phyloP scores from a whole-genome alignment of 352 stramenopile species.

The Globisporangium okanoganense region DNA sequence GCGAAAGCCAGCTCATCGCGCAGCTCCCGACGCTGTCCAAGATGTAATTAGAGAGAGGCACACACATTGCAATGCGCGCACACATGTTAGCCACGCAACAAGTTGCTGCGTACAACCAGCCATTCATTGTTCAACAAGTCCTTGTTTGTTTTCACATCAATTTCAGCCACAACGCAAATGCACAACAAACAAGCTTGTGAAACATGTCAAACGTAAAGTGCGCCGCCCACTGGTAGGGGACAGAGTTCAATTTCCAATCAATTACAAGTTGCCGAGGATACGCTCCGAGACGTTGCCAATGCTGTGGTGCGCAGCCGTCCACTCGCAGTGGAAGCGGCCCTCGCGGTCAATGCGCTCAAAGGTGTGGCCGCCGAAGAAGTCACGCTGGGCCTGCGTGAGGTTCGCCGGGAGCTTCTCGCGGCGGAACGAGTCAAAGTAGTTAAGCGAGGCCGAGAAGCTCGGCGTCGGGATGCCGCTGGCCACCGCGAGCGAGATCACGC shows the following conservation, averaged over 20 bases:
- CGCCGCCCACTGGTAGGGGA: neutral
- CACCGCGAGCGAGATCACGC: constrained; percentile 95
- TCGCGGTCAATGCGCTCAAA: constrained; percentile 95
- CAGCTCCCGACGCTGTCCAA: constrained; percentile 66
- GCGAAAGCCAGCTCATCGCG: constrained; percentile 59
- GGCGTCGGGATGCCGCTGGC: constrained; percentile 91
- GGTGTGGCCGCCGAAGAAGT: constrained; percentile 99
- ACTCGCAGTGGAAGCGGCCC: constrained; percentile 96
- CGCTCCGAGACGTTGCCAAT: constrained; percentile 94
- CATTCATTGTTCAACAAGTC: neutral
- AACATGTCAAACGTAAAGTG: neutral
- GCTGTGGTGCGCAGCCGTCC: constrained; percentile 96
- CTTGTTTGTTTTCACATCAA: constrained; percentile 28
- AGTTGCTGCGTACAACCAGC: neutral
- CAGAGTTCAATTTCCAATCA: neutral
- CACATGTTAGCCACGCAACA: neutral
- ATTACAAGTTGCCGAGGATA: constrained; percentile 91
- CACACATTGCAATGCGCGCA: constrained; percentile 20
- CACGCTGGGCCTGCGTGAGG: constrained; percentile 98
- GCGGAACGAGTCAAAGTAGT: constrained; percentile 99
- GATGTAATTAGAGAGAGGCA: constrained; percentile 39
- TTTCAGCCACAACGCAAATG: constrained; percentile 20
- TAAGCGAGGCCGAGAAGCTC: constrained; percentile 91
- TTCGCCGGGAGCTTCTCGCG: constrained; percentile 93
- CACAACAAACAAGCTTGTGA: neutral